A percentile compares a stretch with the other conserved stretches of the same genome.
Evolutionary conservation across 441 rosid genomes (phyloP).

Genomic region (Raphanus hybrid): DNA sequence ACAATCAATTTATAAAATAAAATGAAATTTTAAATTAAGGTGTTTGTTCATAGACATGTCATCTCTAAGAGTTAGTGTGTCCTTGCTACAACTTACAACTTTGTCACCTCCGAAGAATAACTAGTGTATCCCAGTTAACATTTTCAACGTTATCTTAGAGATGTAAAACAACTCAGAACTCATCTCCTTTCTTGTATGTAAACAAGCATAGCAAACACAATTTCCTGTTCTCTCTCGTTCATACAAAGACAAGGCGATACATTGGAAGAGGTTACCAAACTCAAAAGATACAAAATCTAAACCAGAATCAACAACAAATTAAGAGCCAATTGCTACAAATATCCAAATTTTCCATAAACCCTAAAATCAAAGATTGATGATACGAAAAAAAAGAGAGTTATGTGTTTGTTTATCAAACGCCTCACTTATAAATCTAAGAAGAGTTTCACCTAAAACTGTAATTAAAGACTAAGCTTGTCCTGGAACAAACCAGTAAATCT

Average conservation of each 20-base stretch:
- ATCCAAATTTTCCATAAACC: background rate
- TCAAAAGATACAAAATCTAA: background rate
- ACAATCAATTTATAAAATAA: no score
- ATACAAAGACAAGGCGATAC: slow-evolving; percentile 1
- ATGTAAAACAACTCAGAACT: no score
- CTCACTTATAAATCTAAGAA: background rate
- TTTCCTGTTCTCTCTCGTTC: slow-evolving; percentile 26
- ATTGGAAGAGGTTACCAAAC: background rate
- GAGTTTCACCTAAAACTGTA: background rate
- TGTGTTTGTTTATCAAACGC: background rate
- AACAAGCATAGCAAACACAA: no score
- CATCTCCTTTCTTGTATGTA: no score
- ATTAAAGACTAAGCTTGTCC: slow-evolving; percentile 18
- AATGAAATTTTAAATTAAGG: no score
- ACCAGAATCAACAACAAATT: background rate
- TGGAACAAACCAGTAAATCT: slow-evolving; percentile 33
- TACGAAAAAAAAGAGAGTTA: background rate
- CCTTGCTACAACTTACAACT: no score
- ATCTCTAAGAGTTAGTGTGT: no score
- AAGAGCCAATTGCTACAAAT: slow-evolving; percentile 23
- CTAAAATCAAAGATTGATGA: background rate
- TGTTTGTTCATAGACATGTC: no score
- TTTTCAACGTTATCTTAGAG: no score
- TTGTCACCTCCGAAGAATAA: no score
- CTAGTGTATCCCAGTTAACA: no score